Conservation (phyloP, 2,329 filamentous ascomycete genomes). For the Nigrograna mackinnonii region DNA sequence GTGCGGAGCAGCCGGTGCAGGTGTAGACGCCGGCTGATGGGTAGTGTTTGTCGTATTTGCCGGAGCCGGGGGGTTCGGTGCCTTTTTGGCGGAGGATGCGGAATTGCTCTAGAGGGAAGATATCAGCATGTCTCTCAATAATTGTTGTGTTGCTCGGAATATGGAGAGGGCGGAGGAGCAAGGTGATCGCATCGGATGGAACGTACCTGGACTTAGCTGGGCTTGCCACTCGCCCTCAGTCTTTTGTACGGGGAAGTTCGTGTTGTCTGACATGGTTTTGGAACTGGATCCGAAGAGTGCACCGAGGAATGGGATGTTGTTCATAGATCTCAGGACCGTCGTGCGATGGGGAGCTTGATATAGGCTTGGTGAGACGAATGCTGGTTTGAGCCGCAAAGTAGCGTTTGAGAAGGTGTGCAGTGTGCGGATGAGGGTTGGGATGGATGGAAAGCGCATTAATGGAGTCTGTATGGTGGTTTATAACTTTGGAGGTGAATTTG, state of each 20-base stretch:
- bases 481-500: constrained; percentile 1
- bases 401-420: constrained; percentile 50
- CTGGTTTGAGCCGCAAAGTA: constrained; percentile 37
- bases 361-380: constrained; percentile 33
- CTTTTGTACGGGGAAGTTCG: constrained; percentile 81
- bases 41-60: constrained; percentile 86
- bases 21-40: constrained; percentile 77
- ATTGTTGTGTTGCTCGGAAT: too few relatives aligned
- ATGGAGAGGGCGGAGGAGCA: background rate
- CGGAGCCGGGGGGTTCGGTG: constrained; percentile 79
- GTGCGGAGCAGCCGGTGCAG: constrained; percentile 83
- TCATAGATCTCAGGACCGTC: constrained; percentile 60
- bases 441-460: constrained; percentile 54
- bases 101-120: constrained; percentile 76
- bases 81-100: constrained; percentile 89
- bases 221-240: constrained; percentile 86
- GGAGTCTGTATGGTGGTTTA: constrained; percentile 8
- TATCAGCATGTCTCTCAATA: too few relatives aligned
- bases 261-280: constrained; percentile 52
- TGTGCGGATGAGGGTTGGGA: constrained; percentile 52
- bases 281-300: constrained; percentile 71
- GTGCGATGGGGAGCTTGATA: constrained; percentile 29
- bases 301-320: constrained; percentile 76
- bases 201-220: constrained; percentile 71
- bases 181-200: background rate